Evolutionary conservation across 441 rosid genomes (phyloP).

Genomic region (Adansonia madagascariensis): DNA sequence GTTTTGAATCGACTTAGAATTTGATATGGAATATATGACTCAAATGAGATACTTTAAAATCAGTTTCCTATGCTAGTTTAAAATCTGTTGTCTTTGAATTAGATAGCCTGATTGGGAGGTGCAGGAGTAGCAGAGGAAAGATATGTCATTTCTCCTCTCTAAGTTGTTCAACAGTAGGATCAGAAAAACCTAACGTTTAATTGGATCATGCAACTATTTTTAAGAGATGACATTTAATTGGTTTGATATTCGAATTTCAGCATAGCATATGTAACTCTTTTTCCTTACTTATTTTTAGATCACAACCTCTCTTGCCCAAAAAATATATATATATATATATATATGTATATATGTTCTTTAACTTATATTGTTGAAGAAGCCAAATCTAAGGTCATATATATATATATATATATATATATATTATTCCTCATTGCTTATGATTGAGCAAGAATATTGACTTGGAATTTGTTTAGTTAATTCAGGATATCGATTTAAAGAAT

Average conservation of each 20-base stretch:
- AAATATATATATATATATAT: no score
- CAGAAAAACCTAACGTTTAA: no score
- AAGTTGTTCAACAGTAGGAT: background rate
- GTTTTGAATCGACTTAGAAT: background rate
- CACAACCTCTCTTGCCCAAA: no score
- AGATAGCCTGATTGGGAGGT: background rate
- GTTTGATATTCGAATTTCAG: no score
- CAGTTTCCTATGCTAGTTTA: background rate
- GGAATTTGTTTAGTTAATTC: background rate
- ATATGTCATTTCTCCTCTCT: background rate
- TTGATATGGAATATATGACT: background rate
- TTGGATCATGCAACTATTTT: no score
- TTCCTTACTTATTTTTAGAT: background rate
- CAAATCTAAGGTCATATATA: background rate
- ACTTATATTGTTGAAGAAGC: constrained; percentile 2
- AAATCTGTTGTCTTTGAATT: background rate
- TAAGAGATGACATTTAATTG: no score
- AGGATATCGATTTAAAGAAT: background rate
- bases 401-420: background rate
- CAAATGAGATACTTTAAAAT: background rate
- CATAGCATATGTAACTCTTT: no score
- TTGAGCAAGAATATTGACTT: background rate
- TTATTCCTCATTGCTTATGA: background rate
- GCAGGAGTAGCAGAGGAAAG: background rate
- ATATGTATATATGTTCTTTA: background rate